Percentiles rank a stretch among this genome's conserved stretches.
These are phyloP conservation scores for Trametes meyenii DNA, from an alignment of 768 basidiomycete species.

Conservation along the genomic window DNA sequence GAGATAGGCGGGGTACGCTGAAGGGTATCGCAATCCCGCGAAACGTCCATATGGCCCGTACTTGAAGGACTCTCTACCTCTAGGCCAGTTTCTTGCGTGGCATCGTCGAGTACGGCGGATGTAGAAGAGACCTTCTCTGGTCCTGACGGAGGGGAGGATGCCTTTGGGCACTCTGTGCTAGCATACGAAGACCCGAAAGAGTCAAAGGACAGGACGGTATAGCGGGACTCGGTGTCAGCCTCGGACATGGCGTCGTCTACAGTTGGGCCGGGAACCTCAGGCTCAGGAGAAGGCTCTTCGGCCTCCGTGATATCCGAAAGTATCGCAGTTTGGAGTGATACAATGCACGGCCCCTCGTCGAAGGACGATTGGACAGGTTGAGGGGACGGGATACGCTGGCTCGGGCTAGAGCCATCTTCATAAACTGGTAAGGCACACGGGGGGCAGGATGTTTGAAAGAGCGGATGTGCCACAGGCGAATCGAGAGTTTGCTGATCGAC, in stretches of 20 bases:
- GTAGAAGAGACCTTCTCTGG: background rate
- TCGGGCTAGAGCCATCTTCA: too few relatives aligned
- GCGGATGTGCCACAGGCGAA: too few relatives aligned
- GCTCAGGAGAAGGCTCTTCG: slow-evolving; percentile 3
- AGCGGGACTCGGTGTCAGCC: background rate
- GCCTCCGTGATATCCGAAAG: slow-evolving; percentile 20
- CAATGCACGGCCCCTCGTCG: background rate
- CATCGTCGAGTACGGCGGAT: background rate
- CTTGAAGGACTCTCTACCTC: too few relatives aligned
- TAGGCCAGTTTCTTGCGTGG: background rate
- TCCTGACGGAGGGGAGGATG: background rate
- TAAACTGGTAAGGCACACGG: too few relatives aligned
- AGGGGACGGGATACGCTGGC: background rate
- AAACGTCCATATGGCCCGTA: too few relatives aligned
- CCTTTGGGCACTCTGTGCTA: background rate
- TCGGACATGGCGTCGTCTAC: background rate
- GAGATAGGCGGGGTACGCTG: too few relatives aligned
- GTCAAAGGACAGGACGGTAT: slow-evolving; percentile 5
- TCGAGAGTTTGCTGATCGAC: too few relatives aligned
- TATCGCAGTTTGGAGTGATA: slow-evolving; percentile 1
- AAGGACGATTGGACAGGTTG: background rate
- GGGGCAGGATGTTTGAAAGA: too few relatives aligned
- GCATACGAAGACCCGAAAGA: slow-evolving; percentile 23
- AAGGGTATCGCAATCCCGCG: too few relatives aligned
- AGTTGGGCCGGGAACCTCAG: background rate